These are phyloP conservation scores for Aureobasidium sp. DNA, from an alignment of 2,329 filamentous ascomycete genomes.

Conservation along the genomic window DNA sequence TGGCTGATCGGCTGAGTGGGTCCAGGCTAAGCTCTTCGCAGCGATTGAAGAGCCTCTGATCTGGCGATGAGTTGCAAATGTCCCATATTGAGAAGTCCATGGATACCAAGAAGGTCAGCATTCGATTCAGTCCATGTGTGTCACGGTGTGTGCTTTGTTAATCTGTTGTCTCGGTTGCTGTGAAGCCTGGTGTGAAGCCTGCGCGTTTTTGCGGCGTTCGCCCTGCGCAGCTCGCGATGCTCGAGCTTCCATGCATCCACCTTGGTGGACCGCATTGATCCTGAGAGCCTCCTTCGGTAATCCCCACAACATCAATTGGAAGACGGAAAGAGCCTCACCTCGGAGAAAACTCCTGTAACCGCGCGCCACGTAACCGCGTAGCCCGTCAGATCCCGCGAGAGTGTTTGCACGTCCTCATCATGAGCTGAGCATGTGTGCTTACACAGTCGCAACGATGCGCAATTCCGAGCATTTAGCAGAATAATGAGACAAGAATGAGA, in stretches of 20 bases:
- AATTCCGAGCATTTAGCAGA: too few relatives aligned
- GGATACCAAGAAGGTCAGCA: background rate
- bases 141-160: background rate
- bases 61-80: background rate
- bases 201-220: background rate
- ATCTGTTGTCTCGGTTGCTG: background rate
- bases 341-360: background rate
- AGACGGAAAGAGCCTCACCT: background rate
- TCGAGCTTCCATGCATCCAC: background rate
- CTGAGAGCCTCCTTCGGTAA: background rate
- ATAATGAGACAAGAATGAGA: background rate
- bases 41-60: conserved; percentile 5
- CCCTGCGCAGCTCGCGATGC: background rate
- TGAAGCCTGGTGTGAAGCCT: background rate
- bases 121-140: background rate
- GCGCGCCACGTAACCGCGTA: background rate
- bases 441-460: background rate
- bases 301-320: background rate
- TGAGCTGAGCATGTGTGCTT: background rate
- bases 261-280: background rate
- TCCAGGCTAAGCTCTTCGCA: background rate
- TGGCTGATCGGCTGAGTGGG: background rate
- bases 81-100: background rate
- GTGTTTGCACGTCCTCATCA: background rate
- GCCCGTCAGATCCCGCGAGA: background rate